Conservation (phyloP, 2,329 filamentous ascomycete genomes). For the Aspergillus luchuensis region DNA sequence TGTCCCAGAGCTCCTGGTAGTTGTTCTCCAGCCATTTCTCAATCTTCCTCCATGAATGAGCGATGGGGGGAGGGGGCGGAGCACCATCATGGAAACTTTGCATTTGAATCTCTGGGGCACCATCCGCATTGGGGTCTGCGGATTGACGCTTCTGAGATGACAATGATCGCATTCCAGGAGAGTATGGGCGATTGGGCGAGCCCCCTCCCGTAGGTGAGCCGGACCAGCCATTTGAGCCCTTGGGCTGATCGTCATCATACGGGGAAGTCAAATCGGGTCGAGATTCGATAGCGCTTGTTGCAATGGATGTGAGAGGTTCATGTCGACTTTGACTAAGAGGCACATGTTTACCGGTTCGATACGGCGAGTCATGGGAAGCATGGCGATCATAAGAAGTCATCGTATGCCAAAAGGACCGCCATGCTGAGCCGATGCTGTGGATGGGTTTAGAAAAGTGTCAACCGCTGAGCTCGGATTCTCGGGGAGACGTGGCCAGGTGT, state of each 20-base stretch:
- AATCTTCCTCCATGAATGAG: conserved; percentile 91
- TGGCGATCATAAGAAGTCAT: conserved; percentile 80
- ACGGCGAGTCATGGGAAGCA: conserved; percentile 89
- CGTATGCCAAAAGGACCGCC: conserved; percentile 93
- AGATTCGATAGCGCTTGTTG: conserved; percentile 82
- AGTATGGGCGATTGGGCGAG: conserved; percentile 73
- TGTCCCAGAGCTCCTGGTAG: conserved; percentile 91
- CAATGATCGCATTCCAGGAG: conserved; percentile 83
- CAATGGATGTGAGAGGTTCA: conserved; percentile 80
- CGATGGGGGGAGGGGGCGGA: conserved; percentile 82
- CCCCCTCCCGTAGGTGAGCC: conserved; percentile 57
- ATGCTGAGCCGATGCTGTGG: conserved; percentile 66
- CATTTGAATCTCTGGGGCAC: conserved; percentile 87
- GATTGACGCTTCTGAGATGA: conserved; percentile 63
- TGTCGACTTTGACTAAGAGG: conserved; percentile 81
- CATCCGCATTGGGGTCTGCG: conserved; percentile 67
- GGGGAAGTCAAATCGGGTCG: conserved; percentile 77
- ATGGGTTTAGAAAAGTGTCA: conserved; percentile 10
- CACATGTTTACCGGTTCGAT: conserved; percentile 86
- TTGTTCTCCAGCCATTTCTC: conserved; percentile 93
- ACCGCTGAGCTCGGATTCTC: not conserved
- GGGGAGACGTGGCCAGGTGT: conserved; percentile 1
- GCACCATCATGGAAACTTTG: conserved; percentile 91
- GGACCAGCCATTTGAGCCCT: conserved; percentile 63
- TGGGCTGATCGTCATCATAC: conserved; percentile 72